These are phyloP conservation scores for Nannochloropsis salina DNA, from an alignment of 108 stramenopile species.

Conservation along the genomic window DNA sequence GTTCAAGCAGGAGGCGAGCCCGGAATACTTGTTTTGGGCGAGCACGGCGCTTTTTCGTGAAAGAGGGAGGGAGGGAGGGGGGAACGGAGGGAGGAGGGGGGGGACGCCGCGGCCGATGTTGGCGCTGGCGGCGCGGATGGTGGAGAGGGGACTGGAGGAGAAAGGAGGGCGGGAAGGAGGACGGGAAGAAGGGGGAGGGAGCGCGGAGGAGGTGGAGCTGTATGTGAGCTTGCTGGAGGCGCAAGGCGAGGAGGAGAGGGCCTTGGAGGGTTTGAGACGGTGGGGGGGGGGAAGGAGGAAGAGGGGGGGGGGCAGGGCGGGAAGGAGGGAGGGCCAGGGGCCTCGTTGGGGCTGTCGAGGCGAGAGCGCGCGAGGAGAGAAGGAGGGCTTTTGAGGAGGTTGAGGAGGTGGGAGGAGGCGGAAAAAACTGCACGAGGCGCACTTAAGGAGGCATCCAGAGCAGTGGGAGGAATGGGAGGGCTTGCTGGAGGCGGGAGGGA, in stretches of 20 bases:
- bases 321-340: not conserved
- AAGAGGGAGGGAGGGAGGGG: not conserved
- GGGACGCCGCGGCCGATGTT: not conserved
- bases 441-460: not conserved
- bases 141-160: not conserved
- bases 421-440: not conserved
- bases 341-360: not conserved
- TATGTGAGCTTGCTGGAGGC: not conserved
- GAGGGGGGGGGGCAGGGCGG: not conserved
- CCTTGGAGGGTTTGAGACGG: not conserved
- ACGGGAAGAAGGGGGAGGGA: too few relatives aligned
- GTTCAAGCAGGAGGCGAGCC: not conserved
- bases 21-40: not conserved
- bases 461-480: not conserved
- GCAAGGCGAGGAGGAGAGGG: not conserved
- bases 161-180: not conserved
- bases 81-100: not conserved
- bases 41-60: not conserved
- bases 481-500: not conserved
- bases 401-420: not conserved
- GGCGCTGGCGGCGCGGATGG: not conserved
- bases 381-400: not conserved
- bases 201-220: not conserved
- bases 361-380: not conserved
- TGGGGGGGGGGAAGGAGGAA: not conserved